Conservation (phyloP, 352 stramenopile species). For the Phytophthora meadii region DNA sequence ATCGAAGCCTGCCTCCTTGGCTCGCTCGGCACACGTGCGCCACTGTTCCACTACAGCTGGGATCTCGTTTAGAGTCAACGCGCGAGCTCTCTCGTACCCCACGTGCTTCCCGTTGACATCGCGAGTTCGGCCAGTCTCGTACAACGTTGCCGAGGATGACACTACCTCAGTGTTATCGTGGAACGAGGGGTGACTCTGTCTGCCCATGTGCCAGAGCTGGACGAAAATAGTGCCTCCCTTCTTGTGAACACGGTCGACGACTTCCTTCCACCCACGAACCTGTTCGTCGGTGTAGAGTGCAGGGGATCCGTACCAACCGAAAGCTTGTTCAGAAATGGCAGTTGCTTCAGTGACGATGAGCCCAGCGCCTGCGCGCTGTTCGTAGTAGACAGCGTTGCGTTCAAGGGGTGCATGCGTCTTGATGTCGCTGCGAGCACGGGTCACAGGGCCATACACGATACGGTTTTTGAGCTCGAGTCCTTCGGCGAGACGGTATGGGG, state of each 20-base stretch:
- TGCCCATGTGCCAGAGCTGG: conserved; percentile 88
- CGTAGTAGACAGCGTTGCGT: conserved; percentile 48
- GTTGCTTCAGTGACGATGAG: conserved; percentile 59
- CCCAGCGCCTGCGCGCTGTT: conserved; percentile 39
- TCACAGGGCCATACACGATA: conserved; percentile 48
- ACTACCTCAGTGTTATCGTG: conserved; percentile 59
- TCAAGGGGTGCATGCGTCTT: conserved; percentile 27
- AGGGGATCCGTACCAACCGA: conserved; percentile 43
- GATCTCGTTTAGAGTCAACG: conserved; percentile 37
- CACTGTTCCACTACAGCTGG: conserved; percentile 73
- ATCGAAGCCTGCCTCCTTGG: conserved; percentile 73
- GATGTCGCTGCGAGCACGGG: conserved; percentile 32
- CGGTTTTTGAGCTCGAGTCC: conserved; percentile 50
- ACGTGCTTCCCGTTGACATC: conserved; percentile 27
- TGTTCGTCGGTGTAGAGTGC: conserved; percentile 53
- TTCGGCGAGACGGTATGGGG: conserved; percentile 24
- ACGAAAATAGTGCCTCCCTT: conserved; percentile 79
- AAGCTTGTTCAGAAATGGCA: conserved; percentile 38
- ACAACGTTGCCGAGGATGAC: conserved; percentile 38
- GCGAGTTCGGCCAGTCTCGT: conserved; percentile 31
- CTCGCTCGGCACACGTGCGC: conserved; percentile 51
- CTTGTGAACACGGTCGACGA: conserved; percentile 71
- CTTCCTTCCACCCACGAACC: conserved; percentile 45
- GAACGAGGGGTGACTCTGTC: conserved; percentile 60
- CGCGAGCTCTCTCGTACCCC: conserved; percentile 18